Evolutionary conservation across 768 basidiomycete genomes (phyloP).

Genomic region (Rhizopogon vinicolor): DNA sequence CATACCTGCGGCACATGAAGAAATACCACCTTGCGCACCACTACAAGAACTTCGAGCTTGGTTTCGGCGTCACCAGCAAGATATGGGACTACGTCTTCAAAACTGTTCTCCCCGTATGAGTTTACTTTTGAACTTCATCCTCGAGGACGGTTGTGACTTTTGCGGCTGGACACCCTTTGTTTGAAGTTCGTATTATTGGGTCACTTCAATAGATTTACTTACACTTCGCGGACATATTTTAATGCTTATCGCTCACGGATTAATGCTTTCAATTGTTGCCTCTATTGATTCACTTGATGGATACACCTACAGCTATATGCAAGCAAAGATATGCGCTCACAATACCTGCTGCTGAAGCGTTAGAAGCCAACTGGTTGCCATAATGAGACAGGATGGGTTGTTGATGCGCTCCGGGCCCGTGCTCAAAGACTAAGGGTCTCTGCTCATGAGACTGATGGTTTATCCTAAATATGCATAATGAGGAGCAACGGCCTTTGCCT

Average conservation of each 20-base stretch:
- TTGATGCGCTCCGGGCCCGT: too few relatives aligned
- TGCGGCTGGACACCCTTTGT: background rate
- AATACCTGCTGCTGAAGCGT: too few relatives aligned
- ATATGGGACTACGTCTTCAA: conserved; percentile 93
- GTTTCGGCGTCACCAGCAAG: conserved; percentile 96
- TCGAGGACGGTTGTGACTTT: too few relatives aligned
- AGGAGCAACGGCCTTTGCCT: conserved; percentile 1
- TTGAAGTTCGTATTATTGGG: background rate
- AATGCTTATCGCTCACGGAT: background rate
- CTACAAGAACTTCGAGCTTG: conserved; percentile 97
- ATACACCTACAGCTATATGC: background rate
- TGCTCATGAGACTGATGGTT: too few relatives aligned
- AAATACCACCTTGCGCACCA: conserved; percentile 97
- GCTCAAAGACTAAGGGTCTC: too few relatives aligned
- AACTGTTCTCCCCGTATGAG: conserved; percentile 66
- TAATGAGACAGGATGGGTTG: too few relatives aligned
- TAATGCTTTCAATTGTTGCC: background rate
- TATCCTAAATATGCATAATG: conserved; percentile 3
- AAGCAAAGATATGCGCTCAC: too few relatives aligned
- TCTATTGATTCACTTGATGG: background rate
- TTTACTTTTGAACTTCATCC: background rate
- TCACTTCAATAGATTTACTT: background rate
- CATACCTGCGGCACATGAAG: conserved; percentile 90
- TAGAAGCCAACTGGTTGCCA: too few relatives aligned
- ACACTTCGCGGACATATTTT: background rate